Conservation (phyloP, 2,329 filamentous ascomycete species). For the Bipolaris gigantea region DNA sequence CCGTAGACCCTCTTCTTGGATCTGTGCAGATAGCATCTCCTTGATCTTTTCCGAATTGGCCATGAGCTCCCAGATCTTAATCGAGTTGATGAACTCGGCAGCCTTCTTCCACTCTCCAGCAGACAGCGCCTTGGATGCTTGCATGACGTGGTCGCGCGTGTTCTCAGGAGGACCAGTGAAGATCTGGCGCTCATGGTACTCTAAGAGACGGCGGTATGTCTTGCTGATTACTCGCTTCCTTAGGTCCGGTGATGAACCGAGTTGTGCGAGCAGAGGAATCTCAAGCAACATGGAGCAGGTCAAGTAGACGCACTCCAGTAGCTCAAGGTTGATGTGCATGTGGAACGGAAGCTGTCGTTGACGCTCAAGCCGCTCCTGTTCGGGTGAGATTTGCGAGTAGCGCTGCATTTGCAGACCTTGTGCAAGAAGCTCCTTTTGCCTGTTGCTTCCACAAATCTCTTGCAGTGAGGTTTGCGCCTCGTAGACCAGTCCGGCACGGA, state of each 20-base stretch:
- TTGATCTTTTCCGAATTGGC: constrained; percentile 92
- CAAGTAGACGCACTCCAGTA: constrained; percentile 96
- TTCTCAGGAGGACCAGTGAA: constrained; percentile 99
- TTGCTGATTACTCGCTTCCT: constrained; percentile 99
- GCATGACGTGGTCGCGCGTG: constrained; percentile 98
- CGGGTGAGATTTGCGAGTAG: constrained; percentile 92
- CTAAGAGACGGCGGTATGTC: constrained; percentile 97
- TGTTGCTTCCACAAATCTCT: constrained; percentile 95
- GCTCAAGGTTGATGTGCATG: constrained; percentile 99
- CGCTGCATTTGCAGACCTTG: constrained; percentile 98
- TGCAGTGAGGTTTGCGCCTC: constrained; percentile 97
- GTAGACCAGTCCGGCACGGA: constrained; percentile 94
- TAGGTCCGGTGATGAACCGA: constrained; percentile 92
- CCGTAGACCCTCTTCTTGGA: constrained; percentile 95
- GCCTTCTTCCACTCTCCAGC: constrained; percentile 99
- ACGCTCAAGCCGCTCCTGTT: constrained; percentile 96
- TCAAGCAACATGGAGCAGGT: constrained; percentile 99
- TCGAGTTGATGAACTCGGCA: constrained; percentile 88
- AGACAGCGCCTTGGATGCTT: constrained; percentile 94
- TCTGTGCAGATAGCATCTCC: constrained; percentile 94
- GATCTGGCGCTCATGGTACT: constrained; percentile 99
- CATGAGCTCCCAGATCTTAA: constrained; percentile 99
- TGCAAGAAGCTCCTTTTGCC: constrained; percentile 95
- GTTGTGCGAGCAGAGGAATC: constrained; percentile 94
- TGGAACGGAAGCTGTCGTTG: constrained; percentile 98